Evolutionary conservation across 192 early-diverging fungal genomes (phyloP).

Genomic region (Rhizoclosmatium globosum): DNA sequence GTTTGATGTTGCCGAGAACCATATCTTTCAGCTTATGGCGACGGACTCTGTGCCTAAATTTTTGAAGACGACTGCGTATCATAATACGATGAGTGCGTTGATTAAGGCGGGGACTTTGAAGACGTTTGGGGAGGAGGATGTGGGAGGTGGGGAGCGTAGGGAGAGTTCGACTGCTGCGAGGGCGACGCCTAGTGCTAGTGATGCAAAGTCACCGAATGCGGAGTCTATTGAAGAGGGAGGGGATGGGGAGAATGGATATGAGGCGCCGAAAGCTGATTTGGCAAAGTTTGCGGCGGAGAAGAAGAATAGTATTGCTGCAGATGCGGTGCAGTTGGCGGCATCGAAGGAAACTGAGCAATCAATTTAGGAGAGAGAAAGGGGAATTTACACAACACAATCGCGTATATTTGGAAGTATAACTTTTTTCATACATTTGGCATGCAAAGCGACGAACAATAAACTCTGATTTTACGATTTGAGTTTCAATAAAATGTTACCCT

Average conservation of each 20-base stretch:
- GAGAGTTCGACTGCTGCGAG: neutral
- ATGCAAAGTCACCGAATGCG: neutral
- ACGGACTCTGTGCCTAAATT: constrained; percentile 82
- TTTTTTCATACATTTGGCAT: no score
- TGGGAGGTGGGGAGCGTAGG: neutral
- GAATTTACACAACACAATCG: no score
- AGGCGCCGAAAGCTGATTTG: neutral
- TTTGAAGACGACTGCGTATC: constrained; percentile 55
- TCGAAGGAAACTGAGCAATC: no score
- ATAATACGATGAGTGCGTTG: constrained; percentile 26
- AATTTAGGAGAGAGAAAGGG: no score
- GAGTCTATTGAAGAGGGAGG: neutral
- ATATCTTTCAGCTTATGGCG: constrained; percentile 78
- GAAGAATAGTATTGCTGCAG: neutral
- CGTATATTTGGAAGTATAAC: no score
- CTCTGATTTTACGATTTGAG: no score
- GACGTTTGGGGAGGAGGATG: constrained; percentile 14
- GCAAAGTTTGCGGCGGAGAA: constrained; percentile 14
- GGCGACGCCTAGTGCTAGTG: neutral
- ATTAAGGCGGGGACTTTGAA: constrained; percentile 19
- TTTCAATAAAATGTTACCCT: no score
- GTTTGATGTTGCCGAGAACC: constrained; percentile 70
- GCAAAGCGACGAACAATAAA: no score
- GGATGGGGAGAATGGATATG: neutral
- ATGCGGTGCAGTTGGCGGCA: no score